phyloP scores from a whole-genome alignment of 495 filamentous ascomycete genomes.

The Rusavskia elegans region DNA sequence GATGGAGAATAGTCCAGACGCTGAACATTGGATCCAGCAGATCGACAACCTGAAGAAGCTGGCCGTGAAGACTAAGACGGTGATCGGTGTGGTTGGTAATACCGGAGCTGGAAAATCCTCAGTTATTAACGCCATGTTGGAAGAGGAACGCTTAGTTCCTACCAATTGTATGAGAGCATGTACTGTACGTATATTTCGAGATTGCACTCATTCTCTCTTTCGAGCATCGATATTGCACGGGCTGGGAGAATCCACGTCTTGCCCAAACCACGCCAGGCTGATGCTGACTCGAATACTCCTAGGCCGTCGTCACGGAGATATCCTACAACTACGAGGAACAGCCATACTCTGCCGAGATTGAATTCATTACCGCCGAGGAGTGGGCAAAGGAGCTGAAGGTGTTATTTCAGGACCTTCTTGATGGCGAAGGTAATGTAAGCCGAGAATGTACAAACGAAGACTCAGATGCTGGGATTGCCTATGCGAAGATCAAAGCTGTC shows the following conservation, averaged over 20 bases:
- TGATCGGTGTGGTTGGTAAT: slow-evolving; percentile 41
- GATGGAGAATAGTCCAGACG: slow-evolving; percentile 11
- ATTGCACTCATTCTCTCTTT: too few species aligned
- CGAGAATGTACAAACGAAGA: slow-evolving; percentile 28
- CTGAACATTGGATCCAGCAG: slow-evolving; percentile 24
- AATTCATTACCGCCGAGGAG: slow-evolving; percentile 38
- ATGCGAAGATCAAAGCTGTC: slow-evolving; percentile 47
- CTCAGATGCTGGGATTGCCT: slow-evolving; percentile 40
- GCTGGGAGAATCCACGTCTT: too few species aligned
- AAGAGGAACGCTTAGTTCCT: slow-evolving; percentile 35
- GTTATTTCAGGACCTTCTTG: slow-evolving; percentile 36
- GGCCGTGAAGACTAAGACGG: slow-evolving; percentile 22
- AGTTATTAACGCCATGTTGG: slow-evolving; percentile 42
- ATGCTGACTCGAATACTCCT: too few species aligned
- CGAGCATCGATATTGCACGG: too few species aligned
- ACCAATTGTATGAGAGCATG: slow-evolving; percentile 48
- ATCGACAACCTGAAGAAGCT: slow-evolving; percentile 23
- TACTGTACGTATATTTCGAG: slow-evolving; percentile 22
- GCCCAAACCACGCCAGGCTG: too few species aligned
- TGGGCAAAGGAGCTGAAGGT: slow-evolving; percentile 37
- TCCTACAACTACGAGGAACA: slow-evolving; percentile 40
- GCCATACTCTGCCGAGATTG: slow-evolving; percentile 14
- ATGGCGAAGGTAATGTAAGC: slow-evolving; percentile 25
- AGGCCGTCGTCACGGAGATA: slow-evolving; percentile 43
- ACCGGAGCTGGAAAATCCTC: slow-evolving; percentile 46